Conservation (phyloP, 306 rosid genomes). For the cucumber (Cucumis sativus) region Cucumber_9930_V3 NC_026657.2:32182001-32182500, state of each 20-base stretch:
- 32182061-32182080: constrained; percentile 99
- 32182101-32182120: constrained; percentile 84
- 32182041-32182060: constrained; percentile 97
- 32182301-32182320: background rate
- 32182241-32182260: background rate
- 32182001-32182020: constrained; percentile 97
- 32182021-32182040: constrained; percentile 92
- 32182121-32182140: constrained; percentile 12
- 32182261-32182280: background rate
- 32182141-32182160: background rate
- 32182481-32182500: background rate
- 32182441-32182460: background rate
- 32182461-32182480: background rate
- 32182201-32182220: background rate
- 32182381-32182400: background rate
- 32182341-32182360: background rate
- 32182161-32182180: background rate
- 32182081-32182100: constrained; percentile 95
- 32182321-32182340: background rate
- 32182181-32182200: background rate
- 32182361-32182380: background rate
- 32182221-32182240: background rate
- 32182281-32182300: background rate
- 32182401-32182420: background rate
- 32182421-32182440: background rate